These are phyloP conservation scores for Dipteronia sinensis DNA, from an alignment of 345 rosid species.

Conservation along the genomic window DNA sequence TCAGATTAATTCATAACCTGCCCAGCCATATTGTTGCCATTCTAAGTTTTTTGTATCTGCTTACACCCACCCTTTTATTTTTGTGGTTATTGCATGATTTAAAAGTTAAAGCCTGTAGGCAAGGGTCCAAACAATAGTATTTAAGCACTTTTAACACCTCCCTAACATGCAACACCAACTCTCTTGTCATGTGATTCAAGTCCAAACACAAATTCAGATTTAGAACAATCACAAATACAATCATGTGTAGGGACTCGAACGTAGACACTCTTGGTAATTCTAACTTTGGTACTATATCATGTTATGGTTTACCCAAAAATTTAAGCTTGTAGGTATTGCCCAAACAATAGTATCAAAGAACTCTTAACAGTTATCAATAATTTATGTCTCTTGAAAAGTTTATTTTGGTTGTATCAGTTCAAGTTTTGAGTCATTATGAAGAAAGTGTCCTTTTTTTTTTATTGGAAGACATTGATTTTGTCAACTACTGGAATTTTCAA, in stretches of 20 bases:
- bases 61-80: not conserved
- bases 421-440: not conserved
- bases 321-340: not conserved
- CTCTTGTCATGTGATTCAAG: not conserved
- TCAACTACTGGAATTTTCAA: not conserved
- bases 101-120: not conserved
- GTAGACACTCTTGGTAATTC: not conserved
- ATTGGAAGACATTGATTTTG: not conserved
- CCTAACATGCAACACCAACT: not conserved
- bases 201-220: not conserved
- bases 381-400: not conserved
- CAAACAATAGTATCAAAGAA: not conserved
- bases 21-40: not conserved
- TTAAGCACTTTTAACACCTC: not conserved
- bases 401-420: not conserved
- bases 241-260: not conserved
- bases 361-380: no score
- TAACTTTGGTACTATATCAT: not conserved
- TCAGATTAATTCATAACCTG: not conserved
- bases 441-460: not conserved
- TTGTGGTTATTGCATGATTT: not conserved
- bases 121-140: not conserved
- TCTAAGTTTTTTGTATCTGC: not conserved
- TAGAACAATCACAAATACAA: not conserved
- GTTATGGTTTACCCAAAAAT: not conserved